Base-by-base conservation (phyloP, 192 early-diverging fungal genomes). In the Gaertneriomyces semiglobifer region DNA sequence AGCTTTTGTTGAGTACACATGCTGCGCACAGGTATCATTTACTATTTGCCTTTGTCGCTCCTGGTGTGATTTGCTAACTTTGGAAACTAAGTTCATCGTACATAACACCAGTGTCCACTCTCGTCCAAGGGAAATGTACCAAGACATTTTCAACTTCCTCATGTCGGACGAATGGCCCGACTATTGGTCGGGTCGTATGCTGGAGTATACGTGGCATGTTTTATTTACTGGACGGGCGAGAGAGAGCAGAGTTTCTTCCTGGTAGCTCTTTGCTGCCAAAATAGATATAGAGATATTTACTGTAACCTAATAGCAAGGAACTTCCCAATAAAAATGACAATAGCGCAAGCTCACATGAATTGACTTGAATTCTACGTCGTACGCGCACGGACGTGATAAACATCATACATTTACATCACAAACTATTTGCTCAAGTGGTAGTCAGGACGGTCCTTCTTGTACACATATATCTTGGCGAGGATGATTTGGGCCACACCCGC, bases 391-490 rank as follows among this genome's bases (percentile, higher is more conserved):
- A 33, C 25, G 2, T 33, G 25, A 33, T 33, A 33, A 33, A 33
- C 25, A 33, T 33, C 25, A 33, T 33, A 33, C 25, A 33, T 33
- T 1, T 1, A 33, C 25, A 33, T 1, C 25, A 33, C 25, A 1
- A 33, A 33, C 25, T 33, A 33, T 33, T 33, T 33, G 25, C 25
- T 33, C 25, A 33, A 33, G 25, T 50, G 48, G 48, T 50, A 18
- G 11, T 50, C 48, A 18, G 48, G 48, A 19, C 77, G 73, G 53
- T 66, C 53, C n/a, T 66, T 71, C 66, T 74, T 80, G 74, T 74
- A 64, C 10, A 77, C 68, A 58, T 84, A 84, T 68, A 68, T 76
- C 39, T 61, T 54, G 59, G 72, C 71, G 58, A 88, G 72, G 69
- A 83, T 45, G 8, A 56, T 63, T 52, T 86, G 80, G 52, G 79